Evolutionary conservation across 768 basidiomycete genomes (phyloP), one percentile per base, ranked within the genome.

Genomic region (Leucocoprinus birnbaumii): DNA sequence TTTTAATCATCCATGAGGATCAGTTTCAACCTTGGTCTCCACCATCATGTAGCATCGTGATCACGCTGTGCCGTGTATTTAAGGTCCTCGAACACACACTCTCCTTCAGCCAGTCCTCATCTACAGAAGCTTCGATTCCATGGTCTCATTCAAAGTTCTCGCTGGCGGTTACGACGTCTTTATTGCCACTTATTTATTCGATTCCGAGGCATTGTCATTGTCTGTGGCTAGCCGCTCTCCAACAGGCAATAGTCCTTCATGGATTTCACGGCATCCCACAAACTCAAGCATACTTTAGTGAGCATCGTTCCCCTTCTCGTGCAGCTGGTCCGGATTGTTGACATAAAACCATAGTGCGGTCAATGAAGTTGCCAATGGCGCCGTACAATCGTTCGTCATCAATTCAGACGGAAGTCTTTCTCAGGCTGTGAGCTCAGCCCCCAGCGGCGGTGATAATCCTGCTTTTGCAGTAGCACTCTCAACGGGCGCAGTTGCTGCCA

Each of bases 121-220:
- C 31, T n/a, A n/a, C n/a, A n/a, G n/a, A n/a, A n/a, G n/a, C n/a
- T 37, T 9, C 19, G 19, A 18, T 25, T 42, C 22, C 42, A 88
- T 87, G 86, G 86, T 87, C 60, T 76, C 80, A 52, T 82, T 85
- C 63, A 85, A 75, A 3, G 84, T 89, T 58, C 74, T 88, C 34
- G 86, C 86, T 26, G 86, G 86, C 31, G 86, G 86, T 14, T 87
- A 81, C 63, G 73, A 74, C 45, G 67, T 80, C 56, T 85, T 83
- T 60, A 73, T 89, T 51, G 82, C 82, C 2, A 79, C 83, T 0
- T 87, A 87, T 66, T 62, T 81, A 34, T 89, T 88, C 70, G 51
- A 59, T 44, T 42, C 55, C 24, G 45, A 59, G 11, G 46, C 58
- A 11, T 51, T 46, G 1, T 46, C 55, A 16, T 47, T 59, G n/a